Evolutionary conservation across 192 early-diverging fungal species (phyloP).

Genomic region (Diversispora eburnea): DNA sequence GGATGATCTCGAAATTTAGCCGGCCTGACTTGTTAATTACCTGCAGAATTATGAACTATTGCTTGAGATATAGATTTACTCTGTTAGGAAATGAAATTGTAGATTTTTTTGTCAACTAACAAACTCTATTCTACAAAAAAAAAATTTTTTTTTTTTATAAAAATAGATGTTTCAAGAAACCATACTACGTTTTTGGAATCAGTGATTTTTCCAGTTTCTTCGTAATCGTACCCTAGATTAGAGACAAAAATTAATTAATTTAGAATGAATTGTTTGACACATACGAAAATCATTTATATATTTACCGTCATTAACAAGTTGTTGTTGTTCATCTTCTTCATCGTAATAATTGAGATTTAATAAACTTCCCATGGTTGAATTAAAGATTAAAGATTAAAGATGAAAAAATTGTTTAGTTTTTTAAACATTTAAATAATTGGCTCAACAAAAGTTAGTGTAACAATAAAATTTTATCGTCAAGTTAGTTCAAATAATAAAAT

Average conservation of each 20-base stretch:
- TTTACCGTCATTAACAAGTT: slow-evolving; percentile 4
- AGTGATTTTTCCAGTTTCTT: background rate
- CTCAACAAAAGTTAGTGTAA: too few species aligned
- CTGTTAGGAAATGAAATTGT: slow-evolving; percentile 27
- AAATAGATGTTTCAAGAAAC: slow-evolving; percentile 17
- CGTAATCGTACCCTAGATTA: background rate
- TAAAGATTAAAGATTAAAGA: background rate
- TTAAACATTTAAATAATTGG: background rate
- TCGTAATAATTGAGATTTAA: slow-evolving; percentile 28
- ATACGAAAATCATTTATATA: background rate
- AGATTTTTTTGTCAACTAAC: slow-evolving; percentile 21
- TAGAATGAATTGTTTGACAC: background rate
- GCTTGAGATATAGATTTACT: slow-evolving; percentile 20
- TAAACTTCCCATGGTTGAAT: slow-evolving; percentile 18
- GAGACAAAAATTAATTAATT: background rate
- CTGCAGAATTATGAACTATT: slow-evolving; percentile 6
- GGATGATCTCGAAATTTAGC: background rate
- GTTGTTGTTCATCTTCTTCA: slow-evolving; percentile 24
- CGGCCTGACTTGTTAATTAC: slow-evolving; percentile 16
- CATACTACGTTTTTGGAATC: slow-evolving; percentile 26
- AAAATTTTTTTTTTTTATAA: background rate
- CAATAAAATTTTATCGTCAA: too few species aligned
- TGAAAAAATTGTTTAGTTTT: background rate
- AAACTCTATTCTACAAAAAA: slow-evolving; percentile 2
- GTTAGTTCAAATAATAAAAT: too few species aligned